Base-by-base conservation (phyloP, 2,329 filamentous ascomycete genomes). In the Penicillium sp. region DNA sequence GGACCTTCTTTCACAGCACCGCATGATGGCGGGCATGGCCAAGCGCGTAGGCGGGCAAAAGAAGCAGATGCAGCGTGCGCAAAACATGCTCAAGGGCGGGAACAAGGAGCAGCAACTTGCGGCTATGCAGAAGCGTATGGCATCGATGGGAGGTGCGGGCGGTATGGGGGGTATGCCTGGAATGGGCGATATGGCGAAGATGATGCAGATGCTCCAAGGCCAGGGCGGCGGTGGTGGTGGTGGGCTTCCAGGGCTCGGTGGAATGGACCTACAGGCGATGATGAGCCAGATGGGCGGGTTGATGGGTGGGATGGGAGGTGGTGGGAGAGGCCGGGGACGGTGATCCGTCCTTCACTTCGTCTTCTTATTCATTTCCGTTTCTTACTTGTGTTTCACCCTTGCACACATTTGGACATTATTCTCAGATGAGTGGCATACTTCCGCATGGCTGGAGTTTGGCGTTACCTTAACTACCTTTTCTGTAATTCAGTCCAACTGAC, bases 1-100 rank as follows among this genome's bases (percentile, higher is more conserved):
- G 78, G 95, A 99, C 73, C 83, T 99, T 7, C 86, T 99, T n/a
- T 97, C 93, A 0, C 95, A 99, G 79, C 94, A 98, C 77, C 90
- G 92, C 70, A 97, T 98, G 91, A 99, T 99, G 95, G 91, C 92
- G 0, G 92, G 92, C 62, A 97, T 99, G 93, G 95, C 95, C 53
- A 99, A 98, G 88, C 96, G 96, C 82, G 96, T 99, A 88, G 94
- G 95, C 61, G 93, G 93, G 45, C 93, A 92, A 76, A 96, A 97
- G 90, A 95, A 95, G 82, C 96, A 97, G 75, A 96, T 98, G 90
- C 92, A 97, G 77, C 89, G 90, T 56, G 93, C 93, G 0, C 93
- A 98, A 78, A 90, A 91, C 59, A 92, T 91, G 66, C 92, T 97
- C 89, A 91, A 90, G 30, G 93, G 93, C 49, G 91, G 89, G 31